These are phyloP conservation scores for Pyrenula aspistea DNA, from an alignment of 495 filamentous ascomycete species.

Conservation along the genomic window DNA sequence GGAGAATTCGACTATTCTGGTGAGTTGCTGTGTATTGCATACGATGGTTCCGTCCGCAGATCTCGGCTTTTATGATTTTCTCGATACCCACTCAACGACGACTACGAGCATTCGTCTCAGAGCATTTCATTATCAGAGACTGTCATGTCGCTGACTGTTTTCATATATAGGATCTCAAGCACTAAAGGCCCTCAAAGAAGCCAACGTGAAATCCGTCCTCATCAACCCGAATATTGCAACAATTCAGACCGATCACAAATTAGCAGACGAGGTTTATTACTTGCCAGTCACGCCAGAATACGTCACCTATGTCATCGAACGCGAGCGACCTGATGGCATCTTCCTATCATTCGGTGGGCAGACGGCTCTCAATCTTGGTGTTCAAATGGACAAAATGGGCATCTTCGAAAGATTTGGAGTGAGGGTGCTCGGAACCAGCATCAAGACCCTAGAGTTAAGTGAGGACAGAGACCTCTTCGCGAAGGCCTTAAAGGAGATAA, in stretches of 20 bases:
- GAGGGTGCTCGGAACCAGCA: conserved; percentile 85
- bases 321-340: conserved; percentile 88
- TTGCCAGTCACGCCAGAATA: conserved; percentile 94
- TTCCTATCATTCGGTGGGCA: conserved; percentile 94
- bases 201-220: conserved; percentile 83
- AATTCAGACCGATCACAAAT: conserved; percentile 94
- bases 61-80: too few relatives aligned
- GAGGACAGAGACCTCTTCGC: conserved; percentile 95
- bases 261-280: conserved; percentile 97
- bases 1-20: conserved; percentile 99
- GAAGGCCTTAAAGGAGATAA: conserved; percentile 81
- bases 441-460: conserved; percentile 85
- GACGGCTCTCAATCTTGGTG: conserved; percentile 90
- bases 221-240: conserved; percentile 99
- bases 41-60: too few relatives aligned
- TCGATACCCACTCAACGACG: too few relatives aligned
- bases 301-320: conserved; percentile 88
- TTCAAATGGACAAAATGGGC: conserved; percentile 94
- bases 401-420: conserved; percentile 91
- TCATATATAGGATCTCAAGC: conserved; percentile 67
- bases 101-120: too few relatives aligned
- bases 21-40: conserved; percentile 30
- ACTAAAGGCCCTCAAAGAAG: conserved; percentile 93
- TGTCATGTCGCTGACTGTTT: neutral
- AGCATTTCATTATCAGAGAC: too few relatives aligned